Evolutionary conservation across 768 basidiomycete species (phyloP), one percentile per base, ranked within the genome.

Genomic region (Hericium erinaceus): DNA sequence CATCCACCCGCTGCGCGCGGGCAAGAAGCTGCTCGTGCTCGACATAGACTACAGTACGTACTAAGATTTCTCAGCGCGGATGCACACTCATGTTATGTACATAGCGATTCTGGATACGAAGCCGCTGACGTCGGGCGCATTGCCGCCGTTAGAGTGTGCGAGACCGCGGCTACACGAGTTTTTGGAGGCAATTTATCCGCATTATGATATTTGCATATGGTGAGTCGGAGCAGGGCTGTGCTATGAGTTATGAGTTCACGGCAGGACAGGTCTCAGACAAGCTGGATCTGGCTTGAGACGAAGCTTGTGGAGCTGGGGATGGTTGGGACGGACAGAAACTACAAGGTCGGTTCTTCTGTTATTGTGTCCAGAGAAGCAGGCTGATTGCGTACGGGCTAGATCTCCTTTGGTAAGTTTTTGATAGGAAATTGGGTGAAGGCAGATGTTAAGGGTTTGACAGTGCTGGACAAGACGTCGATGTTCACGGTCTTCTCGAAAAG

Each of bases 171-270:
- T 95, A 15, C 93, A 95, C 67, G 83, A 89, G 66, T 93, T 95
- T 66, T 72, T 95, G 20, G 84, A 89, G 67, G 77, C 80, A 6
- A 75, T 90, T 54, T 92, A 93, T 64, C 86, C 85, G 5, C 75
- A 83, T 66, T 95, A 95, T 67, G 92, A 95, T 64, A 89, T 95
- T 60, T 89, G 87, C 64, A 87, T 95, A 60, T 95, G 92, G 92
- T 88, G 18, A 10, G 28, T 22, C 3, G 0, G 20, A 33, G 8
- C 33, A 33, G 9, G 0, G 11, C 46, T 38, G 16, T 16, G 28
- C 39, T 12, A 24, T 48, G 9, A 8, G 9, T 7, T 10, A 6
- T 10, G 33, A 8, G 1, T 33, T 33, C 9, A 33, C 8, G 33
- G 33, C 33, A 33, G 33, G 26, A n/a, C 60, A 88, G 86, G 87